Evolutionary conservation across 2,329 filamentous ascomycete genomes (phyloP).

Genomic region (Aspergillus niger): DNA sequence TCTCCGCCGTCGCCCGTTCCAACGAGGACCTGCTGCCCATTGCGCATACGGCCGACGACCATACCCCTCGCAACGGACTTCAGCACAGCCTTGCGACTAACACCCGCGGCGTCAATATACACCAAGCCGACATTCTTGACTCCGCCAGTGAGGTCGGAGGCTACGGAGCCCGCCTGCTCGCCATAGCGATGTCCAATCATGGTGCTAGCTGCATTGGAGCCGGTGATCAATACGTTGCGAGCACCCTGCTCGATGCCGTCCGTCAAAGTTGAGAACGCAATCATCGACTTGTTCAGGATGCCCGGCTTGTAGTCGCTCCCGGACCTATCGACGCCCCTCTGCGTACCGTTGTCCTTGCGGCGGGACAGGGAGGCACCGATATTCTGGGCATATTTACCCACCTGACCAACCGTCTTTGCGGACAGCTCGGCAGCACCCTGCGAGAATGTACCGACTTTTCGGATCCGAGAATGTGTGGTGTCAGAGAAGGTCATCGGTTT

Average conservation of each 20-base stretch:
- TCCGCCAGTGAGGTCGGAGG: constrained; percentile 74
- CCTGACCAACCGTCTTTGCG: constrained; percentile 81
- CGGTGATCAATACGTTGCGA: constrained; percentile 71
- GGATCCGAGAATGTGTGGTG: constrained; percentile 78
- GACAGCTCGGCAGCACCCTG: constrained; percentile 76
- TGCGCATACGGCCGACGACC: constrained; percentile 56
- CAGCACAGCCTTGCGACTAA: constrained; percentile 83
- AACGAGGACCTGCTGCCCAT: constrained; percentile 52
- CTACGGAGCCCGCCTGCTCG: constrained; percentile 76
- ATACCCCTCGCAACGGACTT: constrained; percentile 97
- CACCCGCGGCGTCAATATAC: constrained; percentile 94
- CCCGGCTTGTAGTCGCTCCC: constrained; percentile 84
- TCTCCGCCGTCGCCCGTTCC: constrained; percentile 50
- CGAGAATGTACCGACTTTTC: constrained; percentile 87
- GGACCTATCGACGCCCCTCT: constrained; percentile 67
- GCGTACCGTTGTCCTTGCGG: constrained; percentile 57
- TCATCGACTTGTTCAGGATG: constrained; percentile 90
- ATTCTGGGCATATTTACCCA: constrained; percentile 84
- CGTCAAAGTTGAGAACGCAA: constrained; percentile 91
- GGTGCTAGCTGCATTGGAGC: constrained; percentile 76
- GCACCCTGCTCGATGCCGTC: constrained; percentile 91
- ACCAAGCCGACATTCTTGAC: constrained; percentile 96
- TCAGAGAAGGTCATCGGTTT: constrained; percentile 88
- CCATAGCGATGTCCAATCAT: constrained; percentile 92
- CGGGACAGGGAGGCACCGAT: constrained; percentile 74